phyloP scores from a whole-genome alignment of 805 yeast genomes.

The Candida coleopterorum region DNA sequence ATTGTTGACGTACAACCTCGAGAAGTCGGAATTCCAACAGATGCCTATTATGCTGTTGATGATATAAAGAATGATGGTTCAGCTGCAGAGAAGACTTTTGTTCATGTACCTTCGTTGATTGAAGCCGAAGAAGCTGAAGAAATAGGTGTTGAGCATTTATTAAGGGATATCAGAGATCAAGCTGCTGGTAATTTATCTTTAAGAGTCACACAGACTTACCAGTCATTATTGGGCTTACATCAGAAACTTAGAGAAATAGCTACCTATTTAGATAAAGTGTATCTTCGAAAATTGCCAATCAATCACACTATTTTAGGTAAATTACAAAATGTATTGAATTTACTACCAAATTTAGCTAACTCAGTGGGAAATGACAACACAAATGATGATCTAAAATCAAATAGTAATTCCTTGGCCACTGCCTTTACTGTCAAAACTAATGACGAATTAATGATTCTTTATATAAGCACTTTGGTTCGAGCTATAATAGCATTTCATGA shows the following conservation, averaged over 20 bases:
- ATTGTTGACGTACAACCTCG: constrained; percentile 89
- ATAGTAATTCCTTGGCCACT: constrained; percentile 55
- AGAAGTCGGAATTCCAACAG: constrained; percentile 89
- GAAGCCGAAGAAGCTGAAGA: constrained; percentile 99
- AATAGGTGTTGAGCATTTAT: constrained; percentile 94
- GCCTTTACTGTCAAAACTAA: constrained; percentile 92
- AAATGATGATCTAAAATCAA: constrained; percentile 12
- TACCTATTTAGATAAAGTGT: constrained; percentile 69
- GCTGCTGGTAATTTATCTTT: constrained; percentile 92
- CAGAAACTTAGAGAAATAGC: constrained; percentile 76
- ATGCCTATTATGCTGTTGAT: constrained; percentile 89
- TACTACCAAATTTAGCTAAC: constrained; percentile 70
- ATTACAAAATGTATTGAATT: constrained; percentile 89
- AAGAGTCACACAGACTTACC: constrained; percentile 82
- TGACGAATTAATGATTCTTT: constrained; percentile 92
- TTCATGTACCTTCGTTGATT: constrained; percentile 86
- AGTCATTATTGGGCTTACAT: constrained; percentile 81
- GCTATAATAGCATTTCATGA: constrained; percentile 96
- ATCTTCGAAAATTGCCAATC: constrained; percentile 68
- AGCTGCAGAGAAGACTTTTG: constrained; percentile 85
- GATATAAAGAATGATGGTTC: constrained; percentile 96
- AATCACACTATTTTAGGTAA: constrained; percentile 89
- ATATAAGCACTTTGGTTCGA: constrained; percentile 83
- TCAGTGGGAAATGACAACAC: constrained; percentile 9
- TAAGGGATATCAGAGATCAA: constrained; percentile 92